A percentile compares a stretch with the other conserved stretches of the same genome.
These are phyloP conservation scores for Botrytis squamosa DNA, from an alignment of 2,329 filamentous ascomycete genomes.

Conservation along the genomic window DNA sequence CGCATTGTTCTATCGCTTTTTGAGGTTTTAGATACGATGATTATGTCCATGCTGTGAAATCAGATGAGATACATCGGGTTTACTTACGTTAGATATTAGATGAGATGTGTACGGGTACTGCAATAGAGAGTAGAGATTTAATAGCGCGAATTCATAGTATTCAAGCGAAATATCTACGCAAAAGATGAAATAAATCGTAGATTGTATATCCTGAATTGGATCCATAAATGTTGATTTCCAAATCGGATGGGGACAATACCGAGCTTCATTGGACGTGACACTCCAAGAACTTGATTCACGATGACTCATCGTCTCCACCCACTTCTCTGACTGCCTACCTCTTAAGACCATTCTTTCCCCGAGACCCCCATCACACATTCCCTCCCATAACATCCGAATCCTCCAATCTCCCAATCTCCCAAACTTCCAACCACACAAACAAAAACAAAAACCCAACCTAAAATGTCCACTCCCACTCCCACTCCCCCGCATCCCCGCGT, in stretches of 20 bases:
- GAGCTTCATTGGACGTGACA: neutral
- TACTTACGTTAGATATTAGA: neutral
- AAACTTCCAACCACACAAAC: neutral
- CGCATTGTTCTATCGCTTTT: neutral
- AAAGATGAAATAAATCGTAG: neutral
- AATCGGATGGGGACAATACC: neutral
- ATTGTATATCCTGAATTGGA: neutral
- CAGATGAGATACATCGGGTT: neutral
- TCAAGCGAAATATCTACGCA: neutral
- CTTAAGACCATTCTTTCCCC: neutral
- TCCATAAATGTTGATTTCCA: neutral
- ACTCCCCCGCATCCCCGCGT: conserved; percentile 23
- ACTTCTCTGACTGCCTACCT: neutral
- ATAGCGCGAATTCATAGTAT: neutral
- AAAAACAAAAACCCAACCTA: neutral
- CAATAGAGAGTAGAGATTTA: neutral
- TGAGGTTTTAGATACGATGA: neutral
- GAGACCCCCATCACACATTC: neutral
- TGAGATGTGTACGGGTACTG: neutral
- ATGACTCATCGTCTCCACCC: conserved; percentile 7
- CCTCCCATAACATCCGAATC: neutral
- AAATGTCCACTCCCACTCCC: neutral
- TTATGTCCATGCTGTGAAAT: neutral
- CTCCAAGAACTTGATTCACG: neutral
- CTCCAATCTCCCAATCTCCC: neutral